A percentile compares a stretch with the other conserved stretches of the same genome.
Evolutionary conservation across 345 rosid genomes (phyloP).

Genomic region (Gynandropsis gynandra): DNA sequence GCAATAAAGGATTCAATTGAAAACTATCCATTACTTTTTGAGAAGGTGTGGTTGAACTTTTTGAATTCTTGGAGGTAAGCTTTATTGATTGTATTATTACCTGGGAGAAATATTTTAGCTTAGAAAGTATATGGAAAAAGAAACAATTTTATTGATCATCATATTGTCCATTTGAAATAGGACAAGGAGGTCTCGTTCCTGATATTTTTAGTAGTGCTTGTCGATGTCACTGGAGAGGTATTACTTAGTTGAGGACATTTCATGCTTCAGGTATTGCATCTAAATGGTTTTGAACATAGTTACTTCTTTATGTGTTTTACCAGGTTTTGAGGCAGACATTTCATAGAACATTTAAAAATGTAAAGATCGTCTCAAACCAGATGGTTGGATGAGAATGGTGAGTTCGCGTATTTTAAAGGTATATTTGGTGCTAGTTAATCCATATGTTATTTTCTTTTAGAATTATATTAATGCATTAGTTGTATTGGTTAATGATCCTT

Average conservation of each 20-base stretch:
- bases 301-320: too few relatives aligned
- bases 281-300: background rate
- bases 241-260: background rate
- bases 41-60: constrained; percentile 70
- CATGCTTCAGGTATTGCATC: background rate
- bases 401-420: constrained; percentile 75
- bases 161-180: constrained; percentile 32
- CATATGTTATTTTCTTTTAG: too few relatives aligned
- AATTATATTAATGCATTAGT: too few relatives aligned
- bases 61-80: too few relatives aligned
- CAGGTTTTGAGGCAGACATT: too few relatives aligned
- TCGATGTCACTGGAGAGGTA: constrained; percentile 90
- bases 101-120: too few relatives aligned
- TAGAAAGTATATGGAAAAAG: too few relatives aligned
- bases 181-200: constrained; percentile 63
- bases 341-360: too few relatives aligned
- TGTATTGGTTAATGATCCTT: too few relatives aligned
- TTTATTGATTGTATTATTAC: too few relatives aligned
- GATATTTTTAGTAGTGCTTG: constrained; percentile 93
- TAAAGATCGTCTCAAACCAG: constrained; percentile 70
- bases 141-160: background rate
- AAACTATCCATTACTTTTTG: constrained; percentile 54
- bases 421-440: constrained; percentile 5
- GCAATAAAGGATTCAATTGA: constrained; percentile 60
- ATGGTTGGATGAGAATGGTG: constrained; percentile 65